phyloP scores from a whole-genome alignment of 1,284 basidiomycete genomes.

The Sporisorium iseilematis-ciliati region DNA sequence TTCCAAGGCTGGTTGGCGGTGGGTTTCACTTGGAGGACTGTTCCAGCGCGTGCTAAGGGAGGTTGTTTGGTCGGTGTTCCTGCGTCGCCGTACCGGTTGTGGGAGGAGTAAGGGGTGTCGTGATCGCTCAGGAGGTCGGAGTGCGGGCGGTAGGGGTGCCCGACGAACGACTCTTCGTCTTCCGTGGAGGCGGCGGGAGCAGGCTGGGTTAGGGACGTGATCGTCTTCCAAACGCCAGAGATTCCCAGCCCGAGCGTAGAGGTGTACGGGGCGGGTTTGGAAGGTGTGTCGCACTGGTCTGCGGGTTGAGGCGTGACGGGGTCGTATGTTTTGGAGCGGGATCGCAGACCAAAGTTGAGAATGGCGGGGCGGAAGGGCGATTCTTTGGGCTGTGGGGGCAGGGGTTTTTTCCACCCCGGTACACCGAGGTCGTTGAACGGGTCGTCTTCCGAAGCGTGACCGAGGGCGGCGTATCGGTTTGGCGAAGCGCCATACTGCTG shows the following conservation, averaged over 20 bases:
- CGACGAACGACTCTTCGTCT: conserved; percentile 40
- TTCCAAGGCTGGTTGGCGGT: conserved; percentile 33
- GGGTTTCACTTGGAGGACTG: conserved; percentile 31
- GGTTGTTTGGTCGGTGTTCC: conserved; percentile 16
- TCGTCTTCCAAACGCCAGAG: conserved; percentile 34
- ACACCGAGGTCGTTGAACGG: conserved; percentile 5
- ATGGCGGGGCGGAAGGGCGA: conserved; percentile 32
- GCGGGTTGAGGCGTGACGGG: conserved; percentile 1
- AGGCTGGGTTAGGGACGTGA: conserved; percentile 17
- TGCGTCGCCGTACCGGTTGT: not conserved
- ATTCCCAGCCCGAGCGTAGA: conserved; percentile 31
- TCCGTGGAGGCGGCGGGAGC: not conserved
- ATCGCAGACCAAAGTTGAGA: conserved; percentile 38
- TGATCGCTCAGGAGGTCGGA: conserved; percentile 32
- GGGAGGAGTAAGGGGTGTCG: conserved; percentile 32
- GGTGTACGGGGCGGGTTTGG: conserved; percentile 8
- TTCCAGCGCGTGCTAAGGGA: conserved; percentile 9
- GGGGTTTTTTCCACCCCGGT: conserved; percentile 25
- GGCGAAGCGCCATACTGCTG: not conserved
- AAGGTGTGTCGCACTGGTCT: conserved; percentile 18
- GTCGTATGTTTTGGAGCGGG: conserved; percentile 37
- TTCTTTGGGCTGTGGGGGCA: conserved; percentile 35
- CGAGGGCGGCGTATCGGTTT: not conserved
- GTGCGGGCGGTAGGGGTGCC: conserved; percentile 7
- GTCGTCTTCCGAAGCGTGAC: conserved; percentile 7